A percentile compares a stretch with the other conserved stretches of the same genome.
phyloP scores from a whole-genome alignment of 352 stramenopile species.

The Phytopythium sindhum region DNA sequence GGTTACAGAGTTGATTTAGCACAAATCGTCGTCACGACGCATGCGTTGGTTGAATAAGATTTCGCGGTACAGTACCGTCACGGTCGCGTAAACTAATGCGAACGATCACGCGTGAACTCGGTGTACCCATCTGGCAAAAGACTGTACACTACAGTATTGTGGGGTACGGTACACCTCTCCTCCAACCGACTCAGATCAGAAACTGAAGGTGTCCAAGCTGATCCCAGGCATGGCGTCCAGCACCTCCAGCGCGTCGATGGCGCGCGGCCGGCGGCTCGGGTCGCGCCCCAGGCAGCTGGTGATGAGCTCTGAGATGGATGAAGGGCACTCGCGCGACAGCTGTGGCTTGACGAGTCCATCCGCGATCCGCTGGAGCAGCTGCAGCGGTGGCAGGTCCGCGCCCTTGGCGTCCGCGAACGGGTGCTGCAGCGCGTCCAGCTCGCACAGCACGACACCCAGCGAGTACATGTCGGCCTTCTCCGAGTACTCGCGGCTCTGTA shows the following conservation, averaged over 20 bases:
- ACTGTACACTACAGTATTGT: background rate
- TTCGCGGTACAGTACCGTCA: too few species aligned
- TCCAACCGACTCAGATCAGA: slow-evolving; percentile 16
- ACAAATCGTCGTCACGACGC: too few species aligned
- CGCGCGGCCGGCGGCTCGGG: slow-evolving; percentile 22
- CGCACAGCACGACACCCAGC: slow-evolving; percentile 56
- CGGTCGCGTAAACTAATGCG: too few species aligned
- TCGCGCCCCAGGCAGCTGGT: slow-evolving; percentile 28
- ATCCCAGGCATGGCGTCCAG: slow-evolving; percentile 15
- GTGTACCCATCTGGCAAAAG: background rate
- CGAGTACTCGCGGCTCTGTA: slow-evolving; percentile 38
- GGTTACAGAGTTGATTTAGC: too few species aligned
- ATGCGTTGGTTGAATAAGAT: too few species aligned
- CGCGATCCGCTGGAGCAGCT: slow-evolving; percentile 32
- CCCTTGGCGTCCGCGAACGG: slow-evolving; percentile 25
- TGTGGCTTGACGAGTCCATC: slow-evolving; percentile 22
- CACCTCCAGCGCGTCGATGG: slow-evolving; percentile 16
- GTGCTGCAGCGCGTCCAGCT: slow-evolving; percentile 45
- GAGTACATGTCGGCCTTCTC: slow-evolving; percentile 73
- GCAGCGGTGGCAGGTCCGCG: slow-evolving; percentile 13
- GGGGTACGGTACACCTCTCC: too few species aligned
- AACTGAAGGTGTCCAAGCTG: slow-evolving; percentile 26
- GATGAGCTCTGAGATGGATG: slow-evolving; percentile 21
- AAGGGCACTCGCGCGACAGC: slow-evolving; percentile 27
- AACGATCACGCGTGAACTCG: background rate